Conservation (phyloP, 2,329 filamentous ascomycete genomes). For the Aspergillus sp. region DNA sequence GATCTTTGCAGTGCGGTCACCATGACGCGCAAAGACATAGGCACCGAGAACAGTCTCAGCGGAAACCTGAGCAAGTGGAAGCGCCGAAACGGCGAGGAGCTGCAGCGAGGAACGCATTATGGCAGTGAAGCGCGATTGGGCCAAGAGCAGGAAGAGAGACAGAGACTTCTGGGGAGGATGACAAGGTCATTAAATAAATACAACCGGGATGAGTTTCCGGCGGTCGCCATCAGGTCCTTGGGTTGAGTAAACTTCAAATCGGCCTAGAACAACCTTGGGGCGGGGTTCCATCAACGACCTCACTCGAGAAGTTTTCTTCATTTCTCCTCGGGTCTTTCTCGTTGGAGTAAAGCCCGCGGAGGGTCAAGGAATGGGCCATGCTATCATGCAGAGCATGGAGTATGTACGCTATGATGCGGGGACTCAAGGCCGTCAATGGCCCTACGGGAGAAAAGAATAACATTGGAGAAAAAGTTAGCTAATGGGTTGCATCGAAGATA, state of each 20-base stretch:
- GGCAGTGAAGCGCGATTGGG: background rate
- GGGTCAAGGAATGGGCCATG: background rate
- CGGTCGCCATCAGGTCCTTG: background rate
- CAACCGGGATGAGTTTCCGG: background rate
- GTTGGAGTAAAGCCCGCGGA: constrained; percentile 1
- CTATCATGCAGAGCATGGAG: background rate
- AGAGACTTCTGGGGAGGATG: background rate
- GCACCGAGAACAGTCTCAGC: constrained; percentile 74
- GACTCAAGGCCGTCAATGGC: background rate
- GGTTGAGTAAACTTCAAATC: background rate
- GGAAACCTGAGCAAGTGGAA: constrained; percentile 26
- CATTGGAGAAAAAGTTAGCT: constrained; percentile 1
- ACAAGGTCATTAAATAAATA: constrained; percentile 1
- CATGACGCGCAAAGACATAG: constrained; percentile 87
- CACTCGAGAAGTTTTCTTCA: background rate
- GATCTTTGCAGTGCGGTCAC: constrained; percentile 80
- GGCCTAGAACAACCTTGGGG: background rate
- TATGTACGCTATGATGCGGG: background rate
- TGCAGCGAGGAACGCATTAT: constrained; percentile 29
- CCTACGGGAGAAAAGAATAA: background rate
- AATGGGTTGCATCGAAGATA: constrained; percentile 1
- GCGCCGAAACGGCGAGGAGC: constrained; percentile 27
- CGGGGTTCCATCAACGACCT: background rate
- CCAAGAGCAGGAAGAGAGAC: background rate
- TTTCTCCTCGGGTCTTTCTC: background rate